Conservation (phyloP, 2,329 filamentous ascomycete genomes). For the Fusarium mangiferae region DNA sequence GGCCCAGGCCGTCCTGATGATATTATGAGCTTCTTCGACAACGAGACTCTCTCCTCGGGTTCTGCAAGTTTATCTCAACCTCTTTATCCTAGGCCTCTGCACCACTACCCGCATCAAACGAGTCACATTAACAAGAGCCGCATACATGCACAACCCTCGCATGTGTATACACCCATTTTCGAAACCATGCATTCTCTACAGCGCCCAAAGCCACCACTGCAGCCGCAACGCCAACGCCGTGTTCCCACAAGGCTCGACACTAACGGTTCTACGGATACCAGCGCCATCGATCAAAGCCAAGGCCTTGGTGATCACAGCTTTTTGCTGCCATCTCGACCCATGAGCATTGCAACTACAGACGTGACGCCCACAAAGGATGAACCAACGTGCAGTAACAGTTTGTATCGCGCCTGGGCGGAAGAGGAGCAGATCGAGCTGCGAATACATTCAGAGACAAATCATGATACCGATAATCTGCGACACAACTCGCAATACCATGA, state of each 20-base stretch:
- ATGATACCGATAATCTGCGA: constrained; percentile 12
- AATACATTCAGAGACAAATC: constrained; percentile 20
- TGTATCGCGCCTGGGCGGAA: constrained; percentile 27
- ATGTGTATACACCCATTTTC: constrained; percentile 33
- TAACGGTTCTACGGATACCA: constrained; percentile 13
- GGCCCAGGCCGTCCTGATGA: constrained; percentile 33
- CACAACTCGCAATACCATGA: constrained; percentile 33
- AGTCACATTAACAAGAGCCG: constrained; percentile 20
- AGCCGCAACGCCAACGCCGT: constrained; percentile 19
- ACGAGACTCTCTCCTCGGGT: constrained; percentile 40
- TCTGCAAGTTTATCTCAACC: constrained; percentile 34
- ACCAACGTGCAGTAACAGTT: constrained; percentile 7
- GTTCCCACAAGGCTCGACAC: constrained; percentile 27
- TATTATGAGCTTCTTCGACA: constrained; percentile 44
- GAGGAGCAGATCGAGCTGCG: constrained; percentile 34
- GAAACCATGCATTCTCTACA: constrained; percentile 31
- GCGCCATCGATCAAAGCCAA: constrained; percentile 12
- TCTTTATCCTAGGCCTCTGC: constrained; percentile 32
- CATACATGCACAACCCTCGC: constrained; percentile 28
- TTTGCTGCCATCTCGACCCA: constrained; percentile 39
- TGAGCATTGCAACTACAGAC: constrained; percentile 38
- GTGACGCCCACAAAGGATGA: constrained; percentile 22
- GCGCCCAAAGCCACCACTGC: constrained; percentile 25
- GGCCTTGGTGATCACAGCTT: constrained; percentile 38
- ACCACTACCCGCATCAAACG: constrained; percentile 28